Conservation (phyloP, 257 asterid genomes). For the Primulina huaijiensis region DNA sequence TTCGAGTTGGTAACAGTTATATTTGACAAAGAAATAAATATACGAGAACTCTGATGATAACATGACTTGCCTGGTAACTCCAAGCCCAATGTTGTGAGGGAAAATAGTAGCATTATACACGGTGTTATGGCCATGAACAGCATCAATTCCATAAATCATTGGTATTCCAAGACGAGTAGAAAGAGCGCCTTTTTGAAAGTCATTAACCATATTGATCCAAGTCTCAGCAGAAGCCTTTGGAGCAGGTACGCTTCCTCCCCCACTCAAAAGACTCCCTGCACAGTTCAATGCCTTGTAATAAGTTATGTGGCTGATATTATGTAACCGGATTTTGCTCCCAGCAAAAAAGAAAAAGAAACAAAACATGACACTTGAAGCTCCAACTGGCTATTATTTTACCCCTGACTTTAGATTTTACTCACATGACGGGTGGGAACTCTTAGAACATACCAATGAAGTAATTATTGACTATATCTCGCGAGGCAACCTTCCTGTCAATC, state of each 20-base stretch:
- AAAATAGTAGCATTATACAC: slow-evolving; percentile 36
- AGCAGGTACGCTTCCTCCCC: slow-evolving; percentile 37
- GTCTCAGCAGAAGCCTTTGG: slow-evolving; percentile 34
- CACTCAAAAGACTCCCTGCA: slow-evolving; percentile 36
- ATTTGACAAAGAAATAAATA: neutral
- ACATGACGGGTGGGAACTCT: no score
- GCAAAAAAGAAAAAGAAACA: neutral
- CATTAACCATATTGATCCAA: slow-evolving; percentile 41
- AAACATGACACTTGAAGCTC: neutral
- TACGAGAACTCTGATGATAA: neutral
- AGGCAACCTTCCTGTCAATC: slow-evolving; percentile 21
- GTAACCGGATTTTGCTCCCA: neutral
- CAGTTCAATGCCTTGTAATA: neutral
- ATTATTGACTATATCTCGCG: slow-evolving; percentile 16
- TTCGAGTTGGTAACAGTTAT: neutral
- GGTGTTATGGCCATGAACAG: slow-evolving; percentile 38
- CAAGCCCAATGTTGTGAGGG: slow-evolving; percentile 46
- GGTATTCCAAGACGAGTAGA: slow-evolving; percentile 48
- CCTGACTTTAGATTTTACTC: no score
- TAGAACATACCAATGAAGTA: slow-evolving; percentile 24
- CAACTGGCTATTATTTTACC: neutral
- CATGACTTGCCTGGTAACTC: slow-evolving; percentile 43
- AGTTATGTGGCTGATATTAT: neutral
- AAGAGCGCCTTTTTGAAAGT: slow-evolving; percentile 36
- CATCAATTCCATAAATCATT: slow-evolving; percentile 40